Evolutionary conservation across 495 filamentous ascomycete species (phyloP).

Genomic region (Sabuloglossum arenarium): DNA sequence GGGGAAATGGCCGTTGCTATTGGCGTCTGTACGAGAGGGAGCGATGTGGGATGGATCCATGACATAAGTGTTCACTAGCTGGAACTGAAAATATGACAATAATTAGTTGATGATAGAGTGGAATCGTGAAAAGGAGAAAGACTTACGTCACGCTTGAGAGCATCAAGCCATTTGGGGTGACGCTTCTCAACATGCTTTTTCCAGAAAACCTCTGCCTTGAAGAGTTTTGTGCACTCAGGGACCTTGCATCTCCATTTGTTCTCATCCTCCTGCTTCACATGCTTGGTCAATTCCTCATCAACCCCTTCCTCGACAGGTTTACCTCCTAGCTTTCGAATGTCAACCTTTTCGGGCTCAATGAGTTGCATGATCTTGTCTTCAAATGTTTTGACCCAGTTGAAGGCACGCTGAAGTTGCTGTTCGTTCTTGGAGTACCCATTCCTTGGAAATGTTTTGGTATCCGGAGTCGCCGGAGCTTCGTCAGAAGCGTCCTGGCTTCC

Average conservation of each 20-base stretch:
- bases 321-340: slow-evolving; percentile 74
- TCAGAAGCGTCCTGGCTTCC: slow-evolving; percentile 43
- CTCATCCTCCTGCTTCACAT: slow-evolving; percentile 92
- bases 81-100: slow-evolving; percentile 30
- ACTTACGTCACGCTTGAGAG: slow-evolving; percentile 63
- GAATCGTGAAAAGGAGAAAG: background rate
- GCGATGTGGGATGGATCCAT: slow-evolving; percentile 84
- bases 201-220: slow-evolving; percentile 95
- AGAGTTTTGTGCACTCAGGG: slow-evolving; percentile 85
- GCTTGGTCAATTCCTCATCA: slow-evolving; percentile 67
- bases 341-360: slow-evolving; percentile 70
- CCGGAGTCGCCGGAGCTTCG: slow-evolving; percentile 35
- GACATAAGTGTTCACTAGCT: slow-evolving; percentile 81
- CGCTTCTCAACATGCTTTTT: slow-evolving; percentile 95
- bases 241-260: slow-evolving; percentile 93
- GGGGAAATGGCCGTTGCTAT: slow-evolving; percentile 91
- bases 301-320: slow-evolving; percentile 69
- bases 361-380: slow-evolving; percentile 91
- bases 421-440: slow-evolving; percentile 54
- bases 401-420: slow-evolving; percentile 79
- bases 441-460: slow-evolving; percentile 40
- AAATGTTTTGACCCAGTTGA: slow-evolving; percentile 98
- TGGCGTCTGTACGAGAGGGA: slow-evolving; percentile 83
- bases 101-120: background rate
- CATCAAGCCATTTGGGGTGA: slow-evolving; percentile 71